Base-by-base conservation (phyloP, 208 protist genomes). In the Trypanosoma cruzi region DNA sequence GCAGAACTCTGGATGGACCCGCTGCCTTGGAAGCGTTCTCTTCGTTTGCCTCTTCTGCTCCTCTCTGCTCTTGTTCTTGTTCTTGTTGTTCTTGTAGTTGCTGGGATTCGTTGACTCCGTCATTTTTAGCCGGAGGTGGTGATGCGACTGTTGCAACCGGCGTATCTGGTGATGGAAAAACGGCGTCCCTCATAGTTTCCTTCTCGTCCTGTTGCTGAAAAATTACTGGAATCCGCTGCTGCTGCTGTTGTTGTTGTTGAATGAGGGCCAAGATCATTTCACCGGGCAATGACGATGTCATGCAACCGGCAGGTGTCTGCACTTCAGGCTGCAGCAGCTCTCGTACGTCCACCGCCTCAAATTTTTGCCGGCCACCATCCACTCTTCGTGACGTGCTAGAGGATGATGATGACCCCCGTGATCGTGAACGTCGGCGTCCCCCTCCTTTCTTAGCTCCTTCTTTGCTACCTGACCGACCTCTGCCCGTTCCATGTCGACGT, bases 1-100 rank as follows among this genome's bases (percentile, higher is more conserved):
- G 80, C 44, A 88, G 71, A 42, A 64, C 46, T 56, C 57, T 71
- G 24, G 62, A 16, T 64, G 74, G 49, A 20, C 34, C 61, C 54
- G 52, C 31, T 69, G 56, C 46, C 32, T 44, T 44, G 32, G 59
- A 4, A 34, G 37, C 59, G 37, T 36, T 31, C 28, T 40, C 29
- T 40, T 70, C 67, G 68, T 80, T 24, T 63, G 34, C 55, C 31
- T 49, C 54, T 64, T 66, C 53, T 66, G 7, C 34, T 73, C 32
- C 36, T 32, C 31, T 4, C 40, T 14, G 4, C 64, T 63, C 34
- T 37, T 42, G 26, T 29, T 32, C 29, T 62, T 34, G 11, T 28
- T 44, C n/a, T 50, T 29, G 20, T 60, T 28, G 26, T 26, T 66
- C 11, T 26, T 70, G 64, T 28, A 54, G 24, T 53, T 64, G 28